phyloP scores from a whole-genome alignment of 768 basidiomycete species.

The Chalciporus pseudorubinellus region DNA sequence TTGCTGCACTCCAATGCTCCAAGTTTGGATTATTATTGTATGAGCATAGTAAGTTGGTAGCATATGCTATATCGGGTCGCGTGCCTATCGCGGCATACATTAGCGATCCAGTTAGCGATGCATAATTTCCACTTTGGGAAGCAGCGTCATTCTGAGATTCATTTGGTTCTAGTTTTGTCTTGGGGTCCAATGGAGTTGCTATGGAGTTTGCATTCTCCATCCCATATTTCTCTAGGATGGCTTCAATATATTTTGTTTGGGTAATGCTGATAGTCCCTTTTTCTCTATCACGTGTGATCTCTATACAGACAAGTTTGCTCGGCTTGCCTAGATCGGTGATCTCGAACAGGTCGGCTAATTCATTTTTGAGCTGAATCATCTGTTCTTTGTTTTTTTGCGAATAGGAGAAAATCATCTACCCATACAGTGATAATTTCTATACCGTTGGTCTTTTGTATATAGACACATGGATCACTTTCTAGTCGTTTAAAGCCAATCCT shows the following conservation, averaged over 20 bases:
- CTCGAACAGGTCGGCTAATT: slow-evolving; percentile 2
- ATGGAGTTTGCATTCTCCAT: slow-evolving; percentile 2
- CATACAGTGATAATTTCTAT: slow-evolving; percentile 23
- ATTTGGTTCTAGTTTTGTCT: not conserved
- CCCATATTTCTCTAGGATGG: not conserved
- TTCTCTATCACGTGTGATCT: slow-evolving; percentile 2
- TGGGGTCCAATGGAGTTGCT: not conserved
- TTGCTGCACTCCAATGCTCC: slow-evolving; percentile 11
- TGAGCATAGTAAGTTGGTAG: not conserved
- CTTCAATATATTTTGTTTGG: slow-evolving; percentile 10
- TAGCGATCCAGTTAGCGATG: slow-evolving; percentile 13
- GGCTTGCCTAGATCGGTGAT: slow-evolving; percentile 16
- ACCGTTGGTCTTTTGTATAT: not conserved
- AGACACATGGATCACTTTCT: not conserved
- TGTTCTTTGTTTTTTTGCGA: not conserved
- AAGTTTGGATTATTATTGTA: slow-evolving; percentile 7
- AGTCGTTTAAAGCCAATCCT: not conserved
- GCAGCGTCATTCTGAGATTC: not conserved
- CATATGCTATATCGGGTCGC: slow-evolving; percentile 10
- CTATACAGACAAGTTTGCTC: slow-evolving; percentile 17
- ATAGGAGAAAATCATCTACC: slow-evolving; percentile 8
- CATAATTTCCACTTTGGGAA: not conserved
- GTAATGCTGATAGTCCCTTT: not conserved
- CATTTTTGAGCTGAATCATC: not conserved
- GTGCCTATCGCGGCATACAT: slow-evolving; percentile 22